These are phyloP conservation scores for Cystofilobasidium macerans DNA, from an alignment of 768 basidiomycete species.

Conservation along the genomic window DNA sequence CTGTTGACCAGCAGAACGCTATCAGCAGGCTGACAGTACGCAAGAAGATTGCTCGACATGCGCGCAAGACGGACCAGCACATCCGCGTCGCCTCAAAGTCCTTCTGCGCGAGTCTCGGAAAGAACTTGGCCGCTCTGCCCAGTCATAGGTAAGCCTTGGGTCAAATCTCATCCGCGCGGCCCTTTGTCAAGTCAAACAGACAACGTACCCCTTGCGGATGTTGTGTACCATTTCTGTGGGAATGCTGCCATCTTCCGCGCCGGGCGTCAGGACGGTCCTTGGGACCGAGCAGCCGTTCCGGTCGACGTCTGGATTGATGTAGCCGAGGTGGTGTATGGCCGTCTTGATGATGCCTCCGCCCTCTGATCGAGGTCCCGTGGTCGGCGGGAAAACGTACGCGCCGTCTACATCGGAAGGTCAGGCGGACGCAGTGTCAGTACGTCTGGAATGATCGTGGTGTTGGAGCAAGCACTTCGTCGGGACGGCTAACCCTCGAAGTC, in stretches of 20 bases:
- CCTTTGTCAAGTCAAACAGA: too few species aligned
- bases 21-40: too few species aligned
- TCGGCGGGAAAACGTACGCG: constrained; percentile 64
- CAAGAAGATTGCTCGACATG: too few species aligned
- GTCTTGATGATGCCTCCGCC: constrained; percentile 53
- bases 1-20: too few species aligned
- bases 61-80: too few species aligned
- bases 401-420: too few species aligned
- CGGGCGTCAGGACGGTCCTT: constrained; percentile 56
- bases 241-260: constrained; percentile 50
- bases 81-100: constrained; percentile 43
- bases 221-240: constrained; percentile 48
- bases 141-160: not conserved
- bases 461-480: too few species aligned
- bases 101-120: constrained; percentile 65
- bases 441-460: too few species aligned
- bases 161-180: not conserved
- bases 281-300: constrained; percentile 57
- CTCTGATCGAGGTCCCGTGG: constrained; percentile 37
- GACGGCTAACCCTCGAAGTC: too few species aligned
- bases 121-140: constrained; percentile 45
- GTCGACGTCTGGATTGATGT: constrained; percentile 42
- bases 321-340: constrained; percentile 63
- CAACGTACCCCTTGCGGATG: constrained; percentile 43
- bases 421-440: too few species aligned